A percentile compares a stretch with the other conserved stretches of the same genome.
Conservation (phyloP, 2,329 filamentous ascomycete genomes). For the Drechslerella stenobrocha region DNA sequence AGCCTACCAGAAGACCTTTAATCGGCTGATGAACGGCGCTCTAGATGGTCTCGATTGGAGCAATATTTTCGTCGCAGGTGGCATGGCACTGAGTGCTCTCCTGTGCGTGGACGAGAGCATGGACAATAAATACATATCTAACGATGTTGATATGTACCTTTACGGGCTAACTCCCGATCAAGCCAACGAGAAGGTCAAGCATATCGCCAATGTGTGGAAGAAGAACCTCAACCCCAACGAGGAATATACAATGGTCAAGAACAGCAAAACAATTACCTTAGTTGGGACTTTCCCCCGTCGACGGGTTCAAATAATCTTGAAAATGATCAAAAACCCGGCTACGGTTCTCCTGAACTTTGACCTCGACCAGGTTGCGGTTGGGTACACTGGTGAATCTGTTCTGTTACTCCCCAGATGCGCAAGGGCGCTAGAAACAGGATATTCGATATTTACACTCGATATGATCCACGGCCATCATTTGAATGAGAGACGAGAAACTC, state of each 20-base stretch:
- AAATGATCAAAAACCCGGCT: conserved; percentile 50
- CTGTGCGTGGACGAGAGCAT: conserved; percentile 50
- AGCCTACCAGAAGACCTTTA: conserved; percentile 51
- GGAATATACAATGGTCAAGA: conserved; percentile 51
- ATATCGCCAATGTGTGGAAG: conserved; percentile 53
- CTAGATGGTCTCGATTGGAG: conserved; percentile 53
- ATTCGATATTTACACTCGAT: conserved; percentile 51
- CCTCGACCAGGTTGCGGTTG: conserved; percentile 54
- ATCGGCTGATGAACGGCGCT: conserved; percentile 51
- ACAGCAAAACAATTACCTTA: conserved; percentile 52
- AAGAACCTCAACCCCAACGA: conserved; percentile 48
- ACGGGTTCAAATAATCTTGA: conserved; percentile 53
- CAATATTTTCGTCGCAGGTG: conserved; percentile 53
- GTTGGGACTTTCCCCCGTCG: conserved; percentile 52
- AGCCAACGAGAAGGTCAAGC: conserved; percentile 53
- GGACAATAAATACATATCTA: conserved; percentile 40
- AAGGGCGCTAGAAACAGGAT: conserved; percentile 53
- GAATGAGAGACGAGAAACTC: conserved; percentile 50
- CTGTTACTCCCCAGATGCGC: conserved; percentile 54
- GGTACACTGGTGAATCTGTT: conserved; percentile 53
- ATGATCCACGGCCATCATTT: conserved; percentile 53
- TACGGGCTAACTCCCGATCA: conserved; percentile 51
- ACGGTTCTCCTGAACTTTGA: conserved; percentile 53
- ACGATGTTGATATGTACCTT: conserved; percentile 54
- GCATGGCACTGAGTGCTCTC: conserved; percentile 52